These are phyloP conservation scores for Bipolaris gigantea DNA, from an alignment of 2,329 filamentous ascomycete genomes.

Conservation along the genomic window DNA sequence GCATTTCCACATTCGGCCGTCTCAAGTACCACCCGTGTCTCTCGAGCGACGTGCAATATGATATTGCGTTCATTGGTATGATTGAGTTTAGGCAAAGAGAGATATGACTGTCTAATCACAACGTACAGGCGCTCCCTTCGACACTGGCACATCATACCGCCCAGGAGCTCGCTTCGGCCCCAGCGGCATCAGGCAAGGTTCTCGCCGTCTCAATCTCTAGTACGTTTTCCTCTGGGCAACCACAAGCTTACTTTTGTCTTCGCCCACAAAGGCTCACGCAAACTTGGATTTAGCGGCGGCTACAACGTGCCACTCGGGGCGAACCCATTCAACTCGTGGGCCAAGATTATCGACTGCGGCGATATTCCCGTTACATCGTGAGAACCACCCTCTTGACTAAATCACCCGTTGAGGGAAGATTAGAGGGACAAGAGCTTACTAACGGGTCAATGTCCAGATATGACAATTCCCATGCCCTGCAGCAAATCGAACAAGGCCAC, in stretches of 20 bases:
- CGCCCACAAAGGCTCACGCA: slow-evolving; percentile 51
- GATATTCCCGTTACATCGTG: slow-evolving; percentile 85
- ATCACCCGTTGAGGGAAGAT: too few relatives aligned
- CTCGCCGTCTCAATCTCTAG: slow-evolving; percentile 83
- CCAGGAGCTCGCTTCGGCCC: slow-evolving; percentile 84
- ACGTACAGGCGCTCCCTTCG: slow-evolving; percentile 71
- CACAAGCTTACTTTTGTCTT: slow-evolving; percentile 44
- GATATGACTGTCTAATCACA: slow-evolving; percentile 8
- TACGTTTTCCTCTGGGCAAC: slow-evolving; percentile 54
- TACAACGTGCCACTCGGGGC: slow-evolving; percentile 81
- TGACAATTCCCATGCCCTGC: slow-evolving; percentile 78
- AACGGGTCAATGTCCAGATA: slow-evolving; percentile 55
- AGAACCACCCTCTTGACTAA: slow-evolving; percentile 29
- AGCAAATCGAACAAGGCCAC: slow-evolving; percentile 85
- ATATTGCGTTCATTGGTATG: slow-evolving; percentile 81
- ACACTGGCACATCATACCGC: slow-evolving; percentile 82
- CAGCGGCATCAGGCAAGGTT: slow-evolving; percentile 82
- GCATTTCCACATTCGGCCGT: slow-evolving; percentile 82
- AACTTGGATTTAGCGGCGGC: slow-evolving; percentile 67
- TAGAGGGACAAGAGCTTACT: too few relatives aligned
- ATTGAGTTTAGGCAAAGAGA: not conserved
- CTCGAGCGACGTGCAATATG: slow-evolving; percentile 70
- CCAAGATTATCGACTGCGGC: slow-evolving; percentile 78
- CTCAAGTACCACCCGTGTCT: slow-evolving; percentile 78
- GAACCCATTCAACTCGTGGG: slow-evolving; percentile 81